These are phyloP conservation scores for Daucus carota DNA, from an alignment of 129 eudicot genomes.

Conservation along the genomic window DH1_v3.0 NC_030388.2:25392501-25393000, in stretches of 20 bases:
- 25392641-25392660: not conserved
- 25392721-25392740: not conserved
- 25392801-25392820: too few species aligned
- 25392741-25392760: too few species aligned
- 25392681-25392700: not conserved
- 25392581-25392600: not conserved
- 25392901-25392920: not conserved
- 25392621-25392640: not conserved
- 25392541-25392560: too few species aligned
- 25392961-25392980: not conserved
- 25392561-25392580: too few species aligned
- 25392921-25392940: not conserved
- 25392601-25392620: not conserved
- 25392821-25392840: too few species aligned
- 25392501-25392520: not conserved
- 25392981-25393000: not conserved
- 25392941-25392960: not conserved
- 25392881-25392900: too few species aligned
- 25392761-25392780: too few species aligned
- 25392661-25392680: not conserved
- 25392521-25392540: not conserved
- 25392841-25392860: too few species aligned
- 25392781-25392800: too few species aligned
- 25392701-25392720: not conserved
- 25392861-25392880: too few species aligned